Percentiles rank a stretch among this genome's conserved stretches.
These are phyloP conservation scores for Candida pseudofarinosa DNA, from an alignment of 805 yeast species.

Conservation along the genomic window DNA sequence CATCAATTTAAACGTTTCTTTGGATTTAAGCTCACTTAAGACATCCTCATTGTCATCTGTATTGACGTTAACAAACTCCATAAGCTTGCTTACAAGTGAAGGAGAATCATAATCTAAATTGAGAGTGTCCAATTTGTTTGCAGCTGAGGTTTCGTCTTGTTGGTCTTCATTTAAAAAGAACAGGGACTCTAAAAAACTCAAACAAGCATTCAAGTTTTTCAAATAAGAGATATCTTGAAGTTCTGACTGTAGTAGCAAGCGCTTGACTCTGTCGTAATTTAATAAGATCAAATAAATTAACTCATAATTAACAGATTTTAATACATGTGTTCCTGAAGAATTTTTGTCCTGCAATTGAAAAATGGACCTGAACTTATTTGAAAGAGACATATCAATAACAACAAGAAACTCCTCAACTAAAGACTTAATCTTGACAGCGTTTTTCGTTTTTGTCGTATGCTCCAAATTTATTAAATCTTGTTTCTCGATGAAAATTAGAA, in stretches of 20 bases:
- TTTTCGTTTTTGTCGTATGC: slow-evolving; percentile 10
- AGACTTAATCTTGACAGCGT: slow-evolving; percentile 10
- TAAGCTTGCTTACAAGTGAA: slow-evolving; percentile 13
- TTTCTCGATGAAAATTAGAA: slow-evolving; percentile 26
- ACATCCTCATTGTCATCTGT: background rate
- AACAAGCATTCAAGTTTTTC: slow-evolving; percentile 12
- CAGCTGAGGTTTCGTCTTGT: slow-evolving; percentile 1
- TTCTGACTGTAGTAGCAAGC: slow-evolving; percentile 3
- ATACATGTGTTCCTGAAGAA: slow-evolving; percentile 15
- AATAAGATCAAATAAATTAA: slow-evolving; percentile 26
- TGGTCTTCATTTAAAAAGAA: slow-evolving; percentile 16
- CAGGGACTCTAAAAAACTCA: slow-evolving; percentile 12
- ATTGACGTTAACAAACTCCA: background rate
- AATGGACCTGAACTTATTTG: slow-evolving; percentile 13
- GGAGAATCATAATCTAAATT: slow-evolving; percentile 28
- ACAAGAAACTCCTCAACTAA: slow-evolving; percentile 23
- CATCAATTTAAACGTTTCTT: slow-evolving; percentile 17
- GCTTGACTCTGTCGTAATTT: slow-evolving; percentile 18
- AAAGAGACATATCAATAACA: slow-evolving; percentile 16
- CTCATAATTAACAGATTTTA: slow-evolving; percentile 25
- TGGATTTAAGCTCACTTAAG: slow-evolving; percentile 7
- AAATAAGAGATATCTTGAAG: slow-evolving; percentile 6
- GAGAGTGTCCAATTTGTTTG: slow-evolving; percentile 15
- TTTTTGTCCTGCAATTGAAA: slow-evolving; percentile 12
- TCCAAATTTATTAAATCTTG: slow-evolving; percentile 15